phyloP scores from a whole-genome alignment of 2,329 filamentous ascomycete genomes.

The Penicillium sp. region DNA sequence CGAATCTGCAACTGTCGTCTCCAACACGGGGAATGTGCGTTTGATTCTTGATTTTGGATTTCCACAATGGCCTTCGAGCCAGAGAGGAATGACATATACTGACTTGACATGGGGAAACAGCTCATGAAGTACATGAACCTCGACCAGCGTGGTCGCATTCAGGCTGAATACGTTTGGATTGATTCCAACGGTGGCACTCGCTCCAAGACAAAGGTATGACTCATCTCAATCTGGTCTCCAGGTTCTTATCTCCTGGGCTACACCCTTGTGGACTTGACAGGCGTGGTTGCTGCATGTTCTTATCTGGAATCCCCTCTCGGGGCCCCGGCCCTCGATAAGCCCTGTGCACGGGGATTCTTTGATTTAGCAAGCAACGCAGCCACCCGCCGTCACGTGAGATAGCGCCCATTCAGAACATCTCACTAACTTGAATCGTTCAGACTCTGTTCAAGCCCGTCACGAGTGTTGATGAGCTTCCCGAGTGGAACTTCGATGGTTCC shows the following conservation, averaged over 20 bases:
- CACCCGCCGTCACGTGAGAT: slow-evolving; percentile 21
- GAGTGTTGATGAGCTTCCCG: slow-evolving; percentile 65
- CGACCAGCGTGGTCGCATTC: slow-evolving; percentile 82
- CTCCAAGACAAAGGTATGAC: slow-evolving; percentile 92
- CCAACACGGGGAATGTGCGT: slow-evolving; percentile 50
- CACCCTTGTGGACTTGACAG: not conserved
- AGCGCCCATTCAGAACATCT: not conserved
- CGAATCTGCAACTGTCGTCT: slow-evolving; percentile 43
- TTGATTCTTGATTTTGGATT: slow-evolving; percentile 32
- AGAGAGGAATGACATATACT: slow-evolving; percentile 41
- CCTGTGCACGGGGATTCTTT: slow-evolving; percentile 27
- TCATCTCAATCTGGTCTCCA: slow-evolving; percentile 6
- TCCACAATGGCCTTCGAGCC: slow-evolving; percentile 33
- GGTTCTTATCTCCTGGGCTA: not conserved
- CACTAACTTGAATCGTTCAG: slow-evolving; percentile 41
- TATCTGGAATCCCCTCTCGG: slow-evolving; percentile 2
- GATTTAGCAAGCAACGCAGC: slow-evolving; percentile 24
- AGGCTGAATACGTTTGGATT: slow-evolving; percentile 98
- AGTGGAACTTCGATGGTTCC: slow-evolving; percentile 85
- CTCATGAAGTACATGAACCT: slow-evolving; percentile 89
- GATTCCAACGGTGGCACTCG: slow-evolving; percentile 79
- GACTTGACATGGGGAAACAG: slow-evolving; percentile 52
- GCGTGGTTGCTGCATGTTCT: not conserved
- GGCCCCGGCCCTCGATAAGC: slow-evolving; percentile 26
- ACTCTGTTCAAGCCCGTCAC: slow-evolving; percentile 61